phyloP scores from a whole-genome alignment of 768 basidiomycete species.

The Mycena venus region DNA sequence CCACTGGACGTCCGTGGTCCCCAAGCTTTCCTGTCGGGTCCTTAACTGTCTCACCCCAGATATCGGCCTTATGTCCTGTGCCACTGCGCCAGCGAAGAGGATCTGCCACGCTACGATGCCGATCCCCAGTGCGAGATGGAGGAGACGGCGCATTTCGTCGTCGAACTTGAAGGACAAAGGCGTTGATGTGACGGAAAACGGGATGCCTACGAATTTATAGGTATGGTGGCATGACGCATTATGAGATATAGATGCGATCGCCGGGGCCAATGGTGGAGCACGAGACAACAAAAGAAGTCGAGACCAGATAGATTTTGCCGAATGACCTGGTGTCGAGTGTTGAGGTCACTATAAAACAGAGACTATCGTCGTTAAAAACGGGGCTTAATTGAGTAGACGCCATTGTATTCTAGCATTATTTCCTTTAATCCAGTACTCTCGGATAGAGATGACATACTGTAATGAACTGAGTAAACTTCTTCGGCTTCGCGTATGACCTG shows the following conservation, averaged over 20 bases:
- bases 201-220: conserved; percentile 9
- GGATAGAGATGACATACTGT: conserved; percentile 1
- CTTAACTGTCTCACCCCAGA: background rate
- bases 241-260: background rate
- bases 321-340: background rate
- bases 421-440: background rate
- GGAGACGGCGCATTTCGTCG: conserved; percentile 19
- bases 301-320: conserved; percentile 4
- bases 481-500: conserved; percentile 17
- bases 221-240: conserved; percentile 7
- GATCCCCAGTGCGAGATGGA: conserved; percentile 7
- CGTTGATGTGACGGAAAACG: background rate
- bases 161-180: background rate
- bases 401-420: background rate
- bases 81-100: background rate
- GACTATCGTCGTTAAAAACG: background rate
- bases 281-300: background rate
- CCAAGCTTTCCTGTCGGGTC: conserved; percentile 9
- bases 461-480: conserved; percentile 1
- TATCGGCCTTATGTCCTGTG: background rate
- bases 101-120: conserved; percentile 1
- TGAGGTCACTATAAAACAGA: background rate
- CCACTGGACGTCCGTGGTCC: conserved; percentile 22
- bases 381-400: background rate
- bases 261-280: conserved; percentile 9